Evolutionary conservation across 768 basidiomycete species (phyloP).

Genomic region (Amanita inopinata): DNA sequence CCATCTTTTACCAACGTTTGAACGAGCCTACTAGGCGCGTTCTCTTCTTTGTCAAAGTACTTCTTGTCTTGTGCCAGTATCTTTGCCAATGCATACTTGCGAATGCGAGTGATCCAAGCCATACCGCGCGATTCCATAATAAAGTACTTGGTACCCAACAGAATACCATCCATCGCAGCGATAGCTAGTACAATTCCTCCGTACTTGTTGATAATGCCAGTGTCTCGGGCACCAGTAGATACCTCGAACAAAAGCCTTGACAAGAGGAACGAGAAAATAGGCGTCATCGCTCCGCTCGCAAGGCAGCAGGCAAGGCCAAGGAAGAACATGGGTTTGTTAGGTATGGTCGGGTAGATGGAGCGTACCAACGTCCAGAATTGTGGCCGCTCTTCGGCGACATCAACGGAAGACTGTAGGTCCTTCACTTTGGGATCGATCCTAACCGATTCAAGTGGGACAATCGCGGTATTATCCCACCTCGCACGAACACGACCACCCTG

Average conservation of each 20-base stretch:
- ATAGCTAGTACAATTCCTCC: slow-evolving; percentile 66
- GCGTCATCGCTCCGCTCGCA: slow-evolving; percentile 76
- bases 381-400: slow-evolving; percentile 3
- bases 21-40: slow-evolving; percentile 51
- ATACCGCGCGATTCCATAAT: slow-evolving; percentile 69
- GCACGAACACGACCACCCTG: slow-evolving; percentile 13
- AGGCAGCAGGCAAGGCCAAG: slow-evolving; percentile 64
- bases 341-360: slow-evolving; percentile 59
- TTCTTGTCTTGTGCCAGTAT: slow-evolving; percentile 74
- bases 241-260: slow-evolving; percentile 73
- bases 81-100: slow-evolving; percentile 42
- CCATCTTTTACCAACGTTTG: slow-evolving; percentile 81
- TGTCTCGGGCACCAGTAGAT: slow-evolving; percentile 57
- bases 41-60: slow-evolving; percentile 71
- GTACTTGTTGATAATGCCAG: slow-evolving; percentile 53
- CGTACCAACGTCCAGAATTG: slow-evolving; percentile 39
- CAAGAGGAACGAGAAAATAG: slow-evolving; percentile 86
- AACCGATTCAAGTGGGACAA: slow-evolving; percentile 16
- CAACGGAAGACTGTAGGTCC: neutral
- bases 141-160: slow-evolving; percentile 70
- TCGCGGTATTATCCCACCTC: slow-evolving; percentile 18
- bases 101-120: slow-evolving; percentile 63
- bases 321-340: slow-evolving; percentile 59
- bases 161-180: slow-evolving; percentile 66
- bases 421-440: slow-evolving; percentile 14